Evolutionary conservation across 495 filamentous ascomycete species (phyloP).

Genomic region (Talaromyces stipitatus): DNA sequence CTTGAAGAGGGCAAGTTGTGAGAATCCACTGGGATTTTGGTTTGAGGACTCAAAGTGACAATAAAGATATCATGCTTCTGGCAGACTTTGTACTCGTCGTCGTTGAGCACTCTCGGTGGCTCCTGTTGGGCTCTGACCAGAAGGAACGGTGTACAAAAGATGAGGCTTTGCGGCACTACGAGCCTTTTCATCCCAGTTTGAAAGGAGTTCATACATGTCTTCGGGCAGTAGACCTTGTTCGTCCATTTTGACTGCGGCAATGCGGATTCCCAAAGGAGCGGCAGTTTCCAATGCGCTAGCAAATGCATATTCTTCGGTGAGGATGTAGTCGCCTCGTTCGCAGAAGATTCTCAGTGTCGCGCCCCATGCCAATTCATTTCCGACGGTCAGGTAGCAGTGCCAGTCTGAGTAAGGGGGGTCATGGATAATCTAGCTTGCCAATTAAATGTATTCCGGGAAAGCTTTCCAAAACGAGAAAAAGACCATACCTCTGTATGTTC

Average conservation of each 20-base stretch:
- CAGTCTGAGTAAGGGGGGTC: constrained; percentile 78
- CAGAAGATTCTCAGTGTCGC: constrained; percentile 70
- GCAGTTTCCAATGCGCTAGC: constrained; percentile 75
- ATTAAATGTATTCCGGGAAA: background rate
- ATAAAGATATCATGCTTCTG: constrained; percentile 81
- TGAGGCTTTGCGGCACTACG: constrained; percentile 63
- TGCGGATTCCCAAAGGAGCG: constrained; percentile 63
- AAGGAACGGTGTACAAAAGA: constrained; percentile 45
- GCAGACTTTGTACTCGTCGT: constrained; percentile 65
- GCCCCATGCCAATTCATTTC: constrained; percentile 72
- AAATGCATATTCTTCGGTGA: constrained; percentile 87
- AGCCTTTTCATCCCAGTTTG: constrained; percentile 52
- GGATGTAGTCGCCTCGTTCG: constrained; percentile 59
- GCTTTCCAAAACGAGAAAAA: constrained; percentile 1
- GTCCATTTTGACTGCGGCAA: constrained; percentile 71
- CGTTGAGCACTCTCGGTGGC: constrained; percentile 65
- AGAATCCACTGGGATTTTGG: constrained; percentile 77
- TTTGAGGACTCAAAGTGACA: constrained; percentile 71
- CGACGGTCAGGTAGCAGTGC: constrained; percentile 65
- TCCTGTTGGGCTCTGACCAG: constrained; percentile 90
- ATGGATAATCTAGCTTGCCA: constrained; percentile 25
- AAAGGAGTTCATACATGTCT: constrained; percentile 57
- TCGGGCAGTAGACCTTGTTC: constrained; percentile 64
- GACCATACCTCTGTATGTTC: constrained; percentile 86
- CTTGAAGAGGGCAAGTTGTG: constrained; percentile 78